Percentiles rank a stretch among this genome's conserved stretches.
Conservation (phyloP, 192 early-diverging fungal genomes). For the Paraglomus occultum region DNA sequence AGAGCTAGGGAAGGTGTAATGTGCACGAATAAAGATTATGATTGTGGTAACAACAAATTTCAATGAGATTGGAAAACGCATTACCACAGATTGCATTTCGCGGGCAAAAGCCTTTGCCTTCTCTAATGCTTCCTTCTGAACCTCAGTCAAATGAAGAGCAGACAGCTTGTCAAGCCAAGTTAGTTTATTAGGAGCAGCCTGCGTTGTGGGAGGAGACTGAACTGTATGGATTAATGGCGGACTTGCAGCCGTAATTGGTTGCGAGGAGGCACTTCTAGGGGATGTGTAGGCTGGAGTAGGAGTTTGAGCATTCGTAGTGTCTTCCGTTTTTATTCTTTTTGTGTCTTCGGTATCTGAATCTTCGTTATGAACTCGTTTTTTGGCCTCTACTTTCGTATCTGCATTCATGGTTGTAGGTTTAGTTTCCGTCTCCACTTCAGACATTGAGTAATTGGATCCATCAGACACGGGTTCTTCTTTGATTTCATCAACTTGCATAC, state of each 20-base stretch:
- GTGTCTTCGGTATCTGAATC: neutral
- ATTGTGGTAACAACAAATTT: neutral
- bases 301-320: neutral
- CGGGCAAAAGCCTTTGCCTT: conserved; percentile 31
- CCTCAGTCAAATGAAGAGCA: conserved; percentile 27
- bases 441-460: no score
- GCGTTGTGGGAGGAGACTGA: neutral
- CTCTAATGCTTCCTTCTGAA: conserved; percentile 29
- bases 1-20: conserved; percentile 19
- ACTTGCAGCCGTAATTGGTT: conserved; percentile 5
- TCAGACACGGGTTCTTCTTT: no score
- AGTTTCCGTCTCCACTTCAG: no score
- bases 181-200: neutral
- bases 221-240: neutral
- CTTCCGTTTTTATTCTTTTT: conserved; percentile 11
- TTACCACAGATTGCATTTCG: conserved; percentile 33
- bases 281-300: neutral
- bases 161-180: neutral
- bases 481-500: no score
- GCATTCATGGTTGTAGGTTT: no score
- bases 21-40: neutral
- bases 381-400: neutral
- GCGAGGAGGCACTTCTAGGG: conserved; percentile 10
- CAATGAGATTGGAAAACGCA: neutral
- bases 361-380: conserved; percentile 13